These are phyloP conservation scores for Monilinia laxa DNA, from an alignment of 2,329 filamentous ascomycete species.

Conservation along the genomic window DNA sequence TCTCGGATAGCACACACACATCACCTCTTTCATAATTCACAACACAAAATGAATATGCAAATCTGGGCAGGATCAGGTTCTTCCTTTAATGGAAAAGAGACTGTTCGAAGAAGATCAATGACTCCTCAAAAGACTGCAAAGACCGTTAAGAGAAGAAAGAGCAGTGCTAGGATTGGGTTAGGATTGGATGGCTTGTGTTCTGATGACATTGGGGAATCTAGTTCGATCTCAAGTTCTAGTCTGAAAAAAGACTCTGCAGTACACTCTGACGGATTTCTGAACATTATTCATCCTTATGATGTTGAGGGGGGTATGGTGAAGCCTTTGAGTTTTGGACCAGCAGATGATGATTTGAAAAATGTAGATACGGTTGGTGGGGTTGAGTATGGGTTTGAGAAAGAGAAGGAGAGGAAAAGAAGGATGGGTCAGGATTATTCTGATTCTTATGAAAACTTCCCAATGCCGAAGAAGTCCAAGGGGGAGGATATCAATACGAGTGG, in stretches of 20 bases:
- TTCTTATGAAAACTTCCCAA: background rate
- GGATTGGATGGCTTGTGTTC: slow-evolving; percentile 4
- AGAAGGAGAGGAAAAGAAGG: background rate
- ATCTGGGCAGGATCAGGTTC: slow-evolving; percentile 16
- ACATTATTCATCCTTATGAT: background rate
- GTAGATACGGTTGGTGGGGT: background rate
- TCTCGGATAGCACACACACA: too few relatives aligned
- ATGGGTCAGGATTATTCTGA: background rate
- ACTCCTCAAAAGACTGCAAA: background rate
- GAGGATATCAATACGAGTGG: background rate
- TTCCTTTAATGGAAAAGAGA: background rate
- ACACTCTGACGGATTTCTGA: background rate
- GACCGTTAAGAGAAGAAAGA: background rate
- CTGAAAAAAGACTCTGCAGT: background rate
- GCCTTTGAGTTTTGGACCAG: background rate
- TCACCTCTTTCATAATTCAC: background rate
- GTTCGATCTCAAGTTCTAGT: background rate
- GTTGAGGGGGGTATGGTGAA: background rate
- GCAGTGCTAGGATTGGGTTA: background rate
- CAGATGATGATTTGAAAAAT: too few relatives aligned
- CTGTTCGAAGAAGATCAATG: slow-evolving; percentile 1
- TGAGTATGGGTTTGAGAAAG: background rate
- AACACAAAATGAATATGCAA: background rate
- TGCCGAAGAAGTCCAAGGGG: background rate
- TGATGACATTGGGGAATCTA: background rate